phyloP scores from a whole-genome alignment of 1,284 basidiomycete genomes.

The Ustilago xerochloae region DNA sequence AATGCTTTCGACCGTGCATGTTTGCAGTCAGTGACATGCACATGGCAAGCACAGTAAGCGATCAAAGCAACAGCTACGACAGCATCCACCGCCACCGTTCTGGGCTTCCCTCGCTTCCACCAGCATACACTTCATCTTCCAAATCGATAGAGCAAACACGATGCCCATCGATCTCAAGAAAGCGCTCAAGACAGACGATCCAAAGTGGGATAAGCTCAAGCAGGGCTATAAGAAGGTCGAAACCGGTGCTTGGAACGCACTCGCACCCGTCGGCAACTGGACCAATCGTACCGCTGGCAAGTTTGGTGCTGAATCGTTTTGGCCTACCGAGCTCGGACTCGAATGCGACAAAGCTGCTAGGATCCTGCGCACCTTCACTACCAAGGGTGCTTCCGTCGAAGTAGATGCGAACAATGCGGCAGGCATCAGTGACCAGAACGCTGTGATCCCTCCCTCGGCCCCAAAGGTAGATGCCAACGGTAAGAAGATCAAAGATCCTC shows the following conservation, averaged over 20 bases:
- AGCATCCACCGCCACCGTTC: no score
- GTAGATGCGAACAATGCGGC: slow-evolving; percentile 38
- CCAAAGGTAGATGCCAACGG: slow-evolving; percentile 35
- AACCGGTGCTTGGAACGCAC: slow-evolving; percentile 53
- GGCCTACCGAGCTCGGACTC: slow-evolving; percentile 55
- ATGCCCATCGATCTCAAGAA: slow-evolving; percentile 51
- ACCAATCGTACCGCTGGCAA: slow-evolving; percentile 51
- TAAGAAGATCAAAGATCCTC: slow-evolving; percentile 44
- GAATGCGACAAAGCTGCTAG: slow-evolving; percentile 65
- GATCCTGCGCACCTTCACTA: slow-evolving; percentile 61
- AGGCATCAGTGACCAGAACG: slow-evolving; percentile 28
- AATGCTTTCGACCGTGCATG: background rate
- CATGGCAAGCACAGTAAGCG: no score
- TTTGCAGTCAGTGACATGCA: no score
- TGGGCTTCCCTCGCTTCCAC: background rate
- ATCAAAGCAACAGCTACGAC: no score
- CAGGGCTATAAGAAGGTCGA: slow-evolving; percentile 57
- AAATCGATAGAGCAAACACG: no score
- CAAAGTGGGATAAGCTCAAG: slow-evolving; percentile 53
- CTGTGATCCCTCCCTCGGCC: slow-evolving; percentile 27
- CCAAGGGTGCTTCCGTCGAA: slow-evolving; percentile 51
- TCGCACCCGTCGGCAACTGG: slow-evolving; percentile 53
- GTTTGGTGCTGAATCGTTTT: slow-evolving; percentile 63
- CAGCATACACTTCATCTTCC: background rate
- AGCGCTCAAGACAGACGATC: slow-evolving; percentile 41